A percentile compares a stretch with the other conserved stretches of the same genome.
These are phyloP conservation scores for Arthrobotrys megalospora DNA, from an alignment of 2,329 filamentous ascomycete species.

Conservation along the genomic window DNA sequence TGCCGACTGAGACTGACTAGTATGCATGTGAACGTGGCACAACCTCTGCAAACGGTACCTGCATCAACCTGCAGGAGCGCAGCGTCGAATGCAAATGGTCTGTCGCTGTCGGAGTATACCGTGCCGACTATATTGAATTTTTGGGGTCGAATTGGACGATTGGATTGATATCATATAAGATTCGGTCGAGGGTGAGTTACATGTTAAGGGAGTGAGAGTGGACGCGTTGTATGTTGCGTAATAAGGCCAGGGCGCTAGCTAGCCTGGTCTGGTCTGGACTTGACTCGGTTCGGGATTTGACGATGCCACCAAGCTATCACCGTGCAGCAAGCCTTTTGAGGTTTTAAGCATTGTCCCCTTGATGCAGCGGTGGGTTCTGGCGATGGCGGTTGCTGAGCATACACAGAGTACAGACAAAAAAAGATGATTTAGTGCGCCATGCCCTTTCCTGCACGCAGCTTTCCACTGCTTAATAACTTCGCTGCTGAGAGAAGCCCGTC, in stretches of 20 bases:
- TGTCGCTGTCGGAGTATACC: constrained; percentile 9
- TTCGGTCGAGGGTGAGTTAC: constrained; percentile 8
- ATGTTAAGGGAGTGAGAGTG: constrained; percentile 25
- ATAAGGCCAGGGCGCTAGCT: constrained; percentile 44
- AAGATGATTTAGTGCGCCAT: constrained; percentile 37
- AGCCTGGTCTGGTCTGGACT: neutral
- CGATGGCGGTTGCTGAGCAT: constrained; percentile 29
- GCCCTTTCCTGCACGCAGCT: constrained; percentile 50
- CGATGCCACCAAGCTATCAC: constrained; percentile 24
- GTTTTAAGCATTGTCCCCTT: constrained; percentile 28
- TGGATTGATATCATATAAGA: constrained; percentile 7
- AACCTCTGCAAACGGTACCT: constrained; percentile 60
- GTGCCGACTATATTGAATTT: constrained; percentile 13
- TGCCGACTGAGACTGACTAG: constrained; percentile 22
- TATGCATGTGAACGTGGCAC: constrained; percentile 57
- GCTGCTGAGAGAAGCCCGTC: constrained; percentile 15
- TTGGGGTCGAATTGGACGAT: constrained; percentile 30
- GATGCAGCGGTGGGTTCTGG: constrained; percentile 43
- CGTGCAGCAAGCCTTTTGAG: constrained; percentile 13
- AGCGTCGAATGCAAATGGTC: neutral
- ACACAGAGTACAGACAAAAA: constrained; percentile 1
- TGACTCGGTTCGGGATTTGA: constrained; percentile 32
- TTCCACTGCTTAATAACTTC: constrained; percentile 42
- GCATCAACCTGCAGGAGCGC: constrained; percentile 35
- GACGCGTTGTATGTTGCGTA: constrained; percentile 56